phyloP scores from a whole-genome alignment of 805 yeast species.

The Schizosaccharomyces octosporus region DNA sequence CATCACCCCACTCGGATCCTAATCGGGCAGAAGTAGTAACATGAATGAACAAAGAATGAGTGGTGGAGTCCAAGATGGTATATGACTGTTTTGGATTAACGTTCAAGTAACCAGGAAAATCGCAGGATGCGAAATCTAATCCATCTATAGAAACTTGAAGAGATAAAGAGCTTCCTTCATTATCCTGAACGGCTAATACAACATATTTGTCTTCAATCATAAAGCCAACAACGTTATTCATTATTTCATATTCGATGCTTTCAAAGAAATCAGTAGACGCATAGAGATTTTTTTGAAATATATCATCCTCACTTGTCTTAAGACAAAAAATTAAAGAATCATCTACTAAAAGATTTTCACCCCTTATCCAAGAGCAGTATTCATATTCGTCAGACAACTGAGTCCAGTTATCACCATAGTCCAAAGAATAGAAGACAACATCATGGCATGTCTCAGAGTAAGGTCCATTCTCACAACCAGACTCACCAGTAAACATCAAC shows the following conservation, averaged over 20 bases:
- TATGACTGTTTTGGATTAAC: conserved; percentile 43
- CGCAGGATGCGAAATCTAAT: conserved; percentile 43
- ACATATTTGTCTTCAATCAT: conserved; percentile 48
- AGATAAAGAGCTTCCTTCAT: conserved; percentile 26
- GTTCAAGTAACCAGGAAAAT: conserved; percentile 42
- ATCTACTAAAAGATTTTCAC: conserved; percentile 22
- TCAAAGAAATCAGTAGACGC: conserved; percentile 25
- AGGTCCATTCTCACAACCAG: conserved; percentile 14
- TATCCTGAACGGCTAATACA: conserved; percentile 38
- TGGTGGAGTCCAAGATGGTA: conserved; percentile 50
- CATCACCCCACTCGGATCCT: conserved; percentile 43
- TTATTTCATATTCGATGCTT: conserved; percentile 15
- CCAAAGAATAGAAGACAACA: conserved; percentile 34
- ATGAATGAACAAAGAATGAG: conserved; percentile 57
- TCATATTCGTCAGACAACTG: conserved; percentile 26
- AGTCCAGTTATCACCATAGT: conserved; percentile 42
- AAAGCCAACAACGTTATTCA: conserved; percentile 43
- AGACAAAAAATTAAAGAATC: conserved; percentile 43
- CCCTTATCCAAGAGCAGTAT: conserved; percentile 45
- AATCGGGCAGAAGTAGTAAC: conserved; percentile 35
- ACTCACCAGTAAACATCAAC: conserved; percentile 44
- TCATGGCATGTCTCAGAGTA: conserved; percentile 26
- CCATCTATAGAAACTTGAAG: conserved; percentile 71
- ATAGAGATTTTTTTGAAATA: conserved; percentile 11
- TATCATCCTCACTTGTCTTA: neutral